Percentiles rank a stretch among this genome's conserved stretches.
Evolutionary conservation across 1,284 basidiomycete species (phyloP).

Genomic region (Apiotrichum laibachii): DNA sequence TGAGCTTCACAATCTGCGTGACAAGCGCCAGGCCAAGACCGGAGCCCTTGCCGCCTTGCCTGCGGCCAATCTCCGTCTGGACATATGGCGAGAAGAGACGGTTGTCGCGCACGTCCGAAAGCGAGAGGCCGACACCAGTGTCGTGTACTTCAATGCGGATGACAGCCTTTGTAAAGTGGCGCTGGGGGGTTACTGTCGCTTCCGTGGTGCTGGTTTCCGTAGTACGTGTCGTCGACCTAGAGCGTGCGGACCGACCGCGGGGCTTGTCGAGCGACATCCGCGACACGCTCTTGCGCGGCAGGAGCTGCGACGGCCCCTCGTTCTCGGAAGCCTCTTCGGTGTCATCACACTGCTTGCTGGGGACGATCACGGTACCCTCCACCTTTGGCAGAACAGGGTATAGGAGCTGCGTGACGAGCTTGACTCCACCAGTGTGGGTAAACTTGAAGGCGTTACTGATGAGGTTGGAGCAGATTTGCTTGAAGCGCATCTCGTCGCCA

Average conservation of each 20-base stretch:
- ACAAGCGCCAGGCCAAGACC: constrained; percentile 81
- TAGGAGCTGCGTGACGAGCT: constrained; percentile 47
- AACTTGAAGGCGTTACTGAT: constrained; percentile 59
- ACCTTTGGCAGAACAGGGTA: constrained; percentile 26
- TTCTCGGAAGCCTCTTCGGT: too few relatives aligned
- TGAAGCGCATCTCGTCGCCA: constrained; percentile 64
- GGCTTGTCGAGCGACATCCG: too few relatives aligned
- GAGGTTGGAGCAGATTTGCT: constrained; percentile 64
- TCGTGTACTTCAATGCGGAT: constrained; percentile 77
- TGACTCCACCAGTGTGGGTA: constrained; percentile 61
- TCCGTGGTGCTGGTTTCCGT: background rate
- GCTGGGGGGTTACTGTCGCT: background rate
- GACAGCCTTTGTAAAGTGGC: constrained; percentile 44
- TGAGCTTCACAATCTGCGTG: constrained; percentile 81
- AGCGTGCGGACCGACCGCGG: too few relatives aligned
- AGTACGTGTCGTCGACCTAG: background rate
- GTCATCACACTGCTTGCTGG: background rate
- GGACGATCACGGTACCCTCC: background rate
- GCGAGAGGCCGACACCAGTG: constrained; percentile 71
- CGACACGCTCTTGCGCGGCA: too few relatives aligned
- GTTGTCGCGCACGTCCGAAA: constrained; percentile 65
- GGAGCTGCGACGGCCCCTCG: too few relatives aligned
- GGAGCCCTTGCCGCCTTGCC: constrained; percentile 81
- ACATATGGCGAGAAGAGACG: constrained; percentile 50
- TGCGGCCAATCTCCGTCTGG: constrained; percentile 60